Base-by-base conservation (phyloP, 176 grass and related monocot species). In the Dendrocalamus sinicus region DNA sequence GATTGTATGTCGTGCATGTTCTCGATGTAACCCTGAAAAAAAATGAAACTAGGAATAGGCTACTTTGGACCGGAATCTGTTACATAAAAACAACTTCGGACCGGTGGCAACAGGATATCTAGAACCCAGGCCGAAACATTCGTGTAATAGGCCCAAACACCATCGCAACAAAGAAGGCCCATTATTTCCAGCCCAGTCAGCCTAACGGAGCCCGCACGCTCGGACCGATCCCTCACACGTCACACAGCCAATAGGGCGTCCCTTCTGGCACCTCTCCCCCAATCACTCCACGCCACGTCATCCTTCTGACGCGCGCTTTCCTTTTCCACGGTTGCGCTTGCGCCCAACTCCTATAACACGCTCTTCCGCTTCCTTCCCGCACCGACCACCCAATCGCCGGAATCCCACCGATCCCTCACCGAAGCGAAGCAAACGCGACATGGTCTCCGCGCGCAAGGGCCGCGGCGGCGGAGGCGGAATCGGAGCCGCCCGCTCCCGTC, bases 391-490 rank as follows among this genome's bases (percentile, higher is more conserved):
- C 28, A 32, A 32, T 55, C 55, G 78, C 54, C 17, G 78, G 59
- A 19, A 72, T 54, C 35, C 81, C 6, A 39, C 32, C 55, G 67
- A 48, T 60, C 65, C 19, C 26, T 66, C 24, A 64, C 67, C 72
- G 59, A 57, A 67, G 60, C 68, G 28, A 68, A 84, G 7, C 70
- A 11, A 50, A 10, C n/a, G 61, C 67, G 28, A 44, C 73, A 95
- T 95, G 93, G 93, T 86, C 6, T 45, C 55, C 45, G 14, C 12
- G 74, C 79, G 37, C 52, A 85, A 81, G 54, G 88, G 73, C 52
- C 86, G 72, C 37, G 90, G 65, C 12, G 28, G 28, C 28, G 28
- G 28, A 30, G 77, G 73, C n/a, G 64, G 76, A 39, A 15, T 62
- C 26, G 68, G 81, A 45, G 9, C 44, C 4, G 77, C 22, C 35